Percentiles rank a stretch among this genome's conserved stretches.
Conservation (phyloP, 139 green algal genomes). For the Penium margaritaceum region DNA sequence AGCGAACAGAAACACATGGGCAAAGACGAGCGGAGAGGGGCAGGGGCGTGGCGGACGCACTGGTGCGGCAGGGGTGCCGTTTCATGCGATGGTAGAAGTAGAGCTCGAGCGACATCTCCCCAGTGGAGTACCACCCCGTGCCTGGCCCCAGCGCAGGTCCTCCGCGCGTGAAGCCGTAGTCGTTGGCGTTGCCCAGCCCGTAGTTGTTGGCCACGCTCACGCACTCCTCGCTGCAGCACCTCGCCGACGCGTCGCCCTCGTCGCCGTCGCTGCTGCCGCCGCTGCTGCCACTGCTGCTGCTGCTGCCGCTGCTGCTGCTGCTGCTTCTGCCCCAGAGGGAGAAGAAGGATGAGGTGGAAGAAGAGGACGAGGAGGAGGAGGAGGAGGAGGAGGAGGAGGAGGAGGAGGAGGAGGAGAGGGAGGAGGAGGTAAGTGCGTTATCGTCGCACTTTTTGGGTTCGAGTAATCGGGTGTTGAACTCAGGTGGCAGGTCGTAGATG, state of each 20-base stretch:
- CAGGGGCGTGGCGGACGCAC: neutral
- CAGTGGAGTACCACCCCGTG: constrained; percentile 3
- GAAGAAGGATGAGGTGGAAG: too few species aligned
- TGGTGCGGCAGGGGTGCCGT: neutral
- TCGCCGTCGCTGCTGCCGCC: too few species aligned
- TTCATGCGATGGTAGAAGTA: constrained; percentile 14
- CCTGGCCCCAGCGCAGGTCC: neutral
- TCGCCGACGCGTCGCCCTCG: neutral
- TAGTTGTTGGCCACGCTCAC: neutral
- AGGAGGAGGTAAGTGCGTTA: too few species aligned
- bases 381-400: too few species aligned
- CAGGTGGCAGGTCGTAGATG: constrained; percentile 16
- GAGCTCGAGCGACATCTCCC: neutral
- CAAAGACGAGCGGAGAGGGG: neutral
- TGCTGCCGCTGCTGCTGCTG: too few species aligned
- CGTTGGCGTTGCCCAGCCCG: neutral
- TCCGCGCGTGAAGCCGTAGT: constrained; percentile 6
- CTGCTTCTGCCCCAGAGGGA: too few species aligned
- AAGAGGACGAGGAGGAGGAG: too few species aligned
- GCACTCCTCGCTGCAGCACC: neutral
- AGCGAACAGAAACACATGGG: too few species aligned
- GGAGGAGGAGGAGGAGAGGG: too few species aligned
- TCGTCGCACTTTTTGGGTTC: too few species aligned
- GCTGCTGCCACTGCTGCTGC: too few species aligned
- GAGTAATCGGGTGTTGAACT: neutral